A percentile compares a stretch with the other conserved stretches of the same genome.
phyloP scores from a whole-genome alignment of 495 filamentous ascomycete genomes.

The Astrothelium macrocarpum region DNA sequence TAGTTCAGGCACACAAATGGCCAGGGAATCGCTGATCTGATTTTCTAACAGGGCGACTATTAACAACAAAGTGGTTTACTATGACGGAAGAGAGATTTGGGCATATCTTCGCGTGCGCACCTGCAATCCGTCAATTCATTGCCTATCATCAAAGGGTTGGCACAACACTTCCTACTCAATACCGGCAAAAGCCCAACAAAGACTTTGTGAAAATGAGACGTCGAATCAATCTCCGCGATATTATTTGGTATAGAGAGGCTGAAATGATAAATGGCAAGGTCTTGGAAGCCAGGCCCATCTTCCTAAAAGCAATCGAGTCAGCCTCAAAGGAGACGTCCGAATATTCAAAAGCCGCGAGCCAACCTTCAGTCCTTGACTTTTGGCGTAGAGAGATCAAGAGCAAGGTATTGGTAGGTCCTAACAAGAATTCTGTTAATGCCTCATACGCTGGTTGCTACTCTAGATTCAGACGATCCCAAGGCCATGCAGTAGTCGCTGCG shows the following conservation, averaged over 20 bases:
- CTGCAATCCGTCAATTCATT: constrained; percentile 13
- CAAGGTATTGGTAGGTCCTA: neutral
- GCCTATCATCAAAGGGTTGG: constrained; percentile 9
- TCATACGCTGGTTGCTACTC: neutral
- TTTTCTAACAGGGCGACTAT: neutral
- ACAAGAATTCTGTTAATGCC: neutral
- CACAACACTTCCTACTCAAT: constrained; percentile 8
- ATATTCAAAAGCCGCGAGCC: neutral
- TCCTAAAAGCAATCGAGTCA: neutral
- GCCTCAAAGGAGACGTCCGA: neutral
- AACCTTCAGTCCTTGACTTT: neutral
- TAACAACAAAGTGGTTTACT: constrained; percentile 3
- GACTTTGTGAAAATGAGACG: constrained; percentile 13
- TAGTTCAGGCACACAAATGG: neutral
- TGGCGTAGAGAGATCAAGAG: neutral
- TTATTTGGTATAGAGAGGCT: constrained; percentile 17
- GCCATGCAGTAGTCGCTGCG: neutral
- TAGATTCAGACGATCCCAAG: neutral
- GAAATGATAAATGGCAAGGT: neutral
- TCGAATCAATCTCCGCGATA: constrained; percentile 16
- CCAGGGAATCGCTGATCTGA: neutral
- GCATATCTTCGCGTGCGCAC: constrained; percentile 15
- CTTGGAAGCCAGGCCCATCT: constrained; percentile 1
- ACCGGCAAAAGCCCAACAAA: constrained; percentile 14
- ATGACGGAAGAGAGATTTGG: constrained; percentile 14